Base-by-base conservation (phyloP, 1,284 basidiomycete genomes). In the Cystobasidium sp. region DNA sequence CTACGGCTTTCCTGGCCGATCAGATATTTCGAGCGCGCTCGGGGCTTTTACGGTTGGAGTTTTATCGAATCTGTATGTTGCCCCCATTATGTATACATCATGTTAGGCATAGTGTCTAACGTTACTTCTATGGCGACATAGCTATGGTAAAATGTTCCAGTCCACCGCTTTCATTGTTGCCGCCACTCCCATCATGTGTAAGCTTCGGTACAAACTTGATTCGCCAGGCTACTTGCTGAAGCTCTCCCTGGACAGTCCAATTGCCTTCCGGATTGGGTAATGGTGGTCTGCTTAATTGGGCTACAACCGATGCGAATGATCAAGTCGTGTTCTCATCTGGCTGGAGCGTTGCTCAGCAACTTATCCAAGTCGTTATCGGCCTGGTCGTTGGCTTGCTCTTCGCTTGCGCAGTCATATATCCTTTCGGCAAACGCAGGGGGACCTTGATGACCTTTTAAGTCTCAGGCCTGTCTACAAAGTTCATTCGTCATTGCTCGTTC, bases 11-110 rank as follows among this genome's bases (percentile, higher is more conserved):
- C 70, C 70, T 14, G 70, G 70, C n/a, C 46, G 70, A 37, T 73
- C 70, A 6, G 70, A 73, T 43, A 73, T 73, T 20, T 73, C 70
- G 5, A 65, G 62, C 20, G 81, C 77, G 67, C 87, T 90, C 43
- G 91, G 84, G 10, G 84, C 91, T 0, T 91, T 96, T 78, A 88
- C 88, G 0, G 92, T 95, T 52, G 93, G 93, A 8, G 84, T 94
- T 67, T 84, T 93, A 53, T 88, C 93, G 43, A 94, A 94, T 81
- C 61, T 94, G 14, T 66, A 31, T 1, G 31, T 31, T 31, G 31
- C 31, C 31, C 5, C 31, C 31, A 1, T 31, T 31, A 31, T 31
- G 5, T 31, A 31, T 31, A 31, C 31, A 31, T 31, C 1, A 31
- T 31, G 5, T 31, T 31, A 31, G 31, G 31, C 31, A 31, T 31